phyloP scores from a whole-genome alignment of 257 asterid species.

The Salvia miltiorrhiza region DNA sequence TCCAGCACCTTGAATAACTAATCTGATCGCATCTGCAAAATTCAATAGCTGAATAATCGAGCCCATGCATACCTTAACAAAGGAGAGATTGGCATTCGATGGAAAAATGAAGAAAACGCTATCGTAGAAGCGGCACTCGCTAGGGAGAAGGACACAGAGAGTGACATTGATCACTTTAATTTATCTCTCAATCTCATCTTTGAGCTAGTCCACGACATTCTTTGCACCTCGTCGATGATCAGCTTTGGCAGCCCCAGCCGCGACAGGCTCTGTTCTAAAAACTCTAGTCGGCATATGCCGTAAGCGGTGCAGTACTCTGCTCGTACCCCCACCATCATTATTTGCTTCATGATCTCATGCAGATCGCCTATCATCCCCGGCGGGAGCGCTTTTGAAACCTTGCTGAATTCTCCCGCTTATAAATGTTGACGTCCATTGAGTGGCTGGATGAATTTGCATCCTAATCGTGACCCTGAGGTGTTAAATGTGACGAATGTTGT shows the following conservation, averaged over 20 bases:
- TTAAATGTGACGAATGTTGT: no score
- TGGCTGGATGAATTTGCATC: no score
- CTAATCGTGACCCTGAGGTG: no score
- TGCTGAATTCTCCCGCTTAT: no score
- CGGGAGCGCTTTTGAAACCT: conserved; percentile 69
- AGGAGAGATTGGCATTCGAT: conserved; percentile 60
- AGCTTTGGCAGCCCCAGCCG: conserved; percentile 66
- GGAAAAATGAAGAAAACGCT: conserved; percentile 55
- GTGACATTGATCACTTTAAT: conserved; percentile 58
- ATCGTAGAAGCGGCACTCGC: conserved; percentile 74
- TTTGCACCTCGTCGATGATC: conserved; percentile 72
- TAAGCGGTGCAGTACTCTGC: conserved; percentile 62
- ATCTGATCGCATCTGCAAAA: conserved; percentile 84
- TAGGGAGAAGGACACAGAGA: conserved; percentile 60
- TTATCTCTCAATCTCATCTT: conserved; percentile 83
- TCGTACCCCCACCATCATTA: conserved; percentile 82
- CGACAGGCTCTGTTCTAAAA: conserved; percentile 69
- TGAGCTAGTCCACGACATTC: conserved; percentile 73
- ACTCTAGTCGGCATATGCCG: conserved; percentile 57
- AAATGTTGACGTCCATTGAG: no score
- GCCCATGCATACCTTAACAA: conserved; percentile 66
- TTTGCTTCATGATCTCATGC: conserved; percentile 64
- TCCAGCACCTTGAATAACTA: conserved; percentile 80
- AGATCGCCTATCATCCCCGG: conserved; percentile 52
- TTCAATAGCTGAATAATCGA: conserved; percentile 61